A percentile compares a stretch with the other conserved stretches of the same genome.
These are phyloP conservation scores for Coniochaeta hoffmannii DNA, from an alignment of 2,329 filamentous ascomycete species.

Conservation along the genomic window DNA sequence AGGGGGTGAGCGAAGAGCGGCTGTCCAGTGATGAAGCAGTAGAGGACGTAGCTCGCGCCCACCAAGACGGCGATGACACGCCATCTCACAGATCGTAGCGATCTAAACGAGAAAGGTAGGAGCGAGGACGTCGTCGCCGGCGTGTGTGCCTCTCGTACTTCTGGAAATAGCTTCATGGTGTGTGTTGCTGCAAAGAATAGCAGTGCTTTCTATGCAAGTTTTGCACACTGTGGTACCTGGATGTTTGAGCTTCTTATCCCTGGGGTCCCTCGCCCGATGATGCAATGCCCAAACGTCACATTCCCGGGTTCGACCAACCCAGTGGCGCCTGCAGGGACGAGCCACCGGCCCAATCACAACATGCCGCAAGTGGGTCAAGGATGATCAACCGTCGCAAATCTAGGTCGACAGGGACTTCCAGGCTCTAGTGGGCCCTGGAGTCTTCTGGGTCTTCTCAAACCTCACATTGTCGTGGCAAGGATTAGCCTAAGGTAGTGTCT, in stretches of 20 bases:
- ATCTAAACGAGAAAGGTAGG: background rate
- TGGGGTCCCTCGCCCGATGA: background rate
- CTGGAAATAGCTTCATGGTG: background rate
- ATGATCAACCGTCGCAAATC: too few relatives aligned
- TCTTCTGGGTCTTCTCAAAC: too few relatives aligned
- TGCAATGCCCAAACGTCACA: background rate
- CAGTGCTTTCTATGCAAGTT: background rate
- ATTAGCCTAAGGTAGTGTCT: too few relatives aligned
- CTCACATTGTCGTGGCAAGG: too few relatives aligned
- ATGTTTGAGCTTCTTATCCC: too few relatives aligned
- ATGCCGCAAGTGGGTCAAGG: background rate
- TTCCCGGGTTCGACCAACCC: background rate
- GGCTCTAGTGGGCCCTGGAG: too few relatives aligned
- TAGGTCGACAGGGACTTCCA: too few relatives aligned
- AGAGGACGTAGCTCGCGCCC: conserved; percentile 26
- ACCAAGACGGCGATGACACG: conserved; percentile 24
- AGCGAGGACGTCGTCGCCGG: background rate
- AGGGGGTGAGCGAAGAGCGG: conserved; percentile 36
- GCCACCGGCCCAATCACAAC: too few relatives aligned
- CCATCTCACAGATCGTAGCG: conserved; percentile 7
- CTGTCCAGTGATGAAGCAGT: conserved; percentile 29
- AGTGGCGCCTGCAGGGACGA: too few relatives aligned
- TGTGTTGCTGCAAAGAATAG: background rate
- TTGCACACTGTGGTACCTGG: too few relatives aligned
- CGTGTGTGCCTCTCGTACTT: background rate